phyloP scores from a whole-genome alignment of 78 protist species.

The Protostelium mycophagum region DNA sequence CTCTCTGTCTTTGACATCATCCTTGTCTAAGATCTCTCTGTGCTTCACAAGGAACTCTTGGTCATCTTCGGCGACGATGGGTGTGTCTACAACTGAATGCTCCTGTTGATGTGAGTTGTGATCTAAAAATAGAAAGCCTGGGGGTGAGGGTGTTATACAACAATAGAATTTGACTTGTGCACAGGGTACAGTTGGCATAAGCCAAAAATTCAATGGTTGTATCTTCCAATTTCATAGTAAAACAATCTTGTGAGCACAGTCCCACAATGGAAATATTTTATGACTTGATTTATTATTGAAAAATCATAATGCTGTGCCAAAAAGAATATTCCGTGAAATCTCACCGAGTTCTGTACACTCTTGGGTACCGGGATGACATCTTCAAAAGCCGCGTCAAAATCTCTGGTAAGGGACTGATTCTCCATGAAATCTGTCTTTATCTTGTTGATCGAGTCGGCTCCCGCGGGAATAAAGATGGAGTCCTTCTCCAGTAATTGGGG shows the following conservation, averaged over 20 bases:
- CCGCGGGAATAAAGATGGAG: slow-evolving; percentile 55
- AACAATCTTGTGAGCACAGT: no score
- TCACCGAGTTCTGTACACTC: not conserved
- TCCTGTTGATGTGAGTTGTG: not conserved
- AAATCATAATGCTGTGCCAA: no score
- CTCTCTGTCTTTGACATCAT: not conserved
- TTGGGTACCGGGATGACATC: slow-evolving; percentile 15
- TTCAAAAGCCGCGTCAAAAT: slow-evolving; percentile 37
- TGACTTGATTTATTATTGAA: no score
- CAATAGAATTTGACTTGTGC: no score
- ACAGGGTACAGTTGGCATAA: no score
- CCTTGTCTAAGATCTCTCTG: not conserved
- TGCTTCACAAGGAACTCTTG: not conserved
- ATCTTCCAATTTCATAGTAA: no score
- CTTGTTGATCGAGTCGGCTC: slow-evolving; percentile 58
- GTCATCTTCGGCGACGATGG: not conserved
- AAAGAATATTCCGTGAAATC: no score
- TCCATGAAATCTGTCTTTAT: slow-evolving; percentile 39
- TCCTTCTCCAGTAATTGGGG: slow-evolving; percentile 63
- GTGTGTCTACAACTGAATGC: not conserved
- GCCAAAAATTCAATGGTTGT: no score
- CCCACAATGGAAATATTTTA: no score
- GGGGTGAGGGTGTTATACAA: no score
- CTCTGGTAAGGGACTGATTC: slow-evolving; percentile 50
- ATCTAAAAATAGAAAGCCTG: no score